phyloP scores from a whole-genome alignment of 495 filamentous ascomycete species.

The Aspergillus hancockii region DNA sequence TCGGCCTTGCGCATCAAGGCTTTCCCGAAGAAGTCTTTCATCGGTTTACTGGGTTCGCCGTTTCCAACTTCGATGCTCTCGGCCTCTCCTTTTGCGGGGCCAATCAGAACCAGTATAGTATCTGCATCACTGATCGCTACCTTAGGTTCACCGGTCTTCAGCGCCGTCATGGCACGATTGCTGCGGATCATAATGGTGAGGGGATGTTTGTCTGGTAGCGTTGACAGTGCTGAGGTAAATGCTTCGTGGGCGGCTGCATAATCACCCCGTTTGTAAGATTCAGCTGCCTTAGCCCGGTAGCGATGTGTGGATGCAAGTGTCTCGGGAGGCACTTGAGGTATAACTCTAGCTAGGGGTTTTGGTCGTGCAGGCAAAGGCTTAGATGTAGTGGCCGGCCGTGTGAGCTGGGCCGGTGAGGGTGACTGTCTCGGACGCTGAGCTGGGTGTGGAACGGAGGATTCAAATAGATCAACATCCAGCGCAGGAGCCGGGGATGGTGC shows the following conservation, averaged over 20 bases:
- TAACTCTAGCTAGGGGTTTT: conserved; percentile 57
- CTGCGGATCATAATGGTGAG: conserved; percentile 82
- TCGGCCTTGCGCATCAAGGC: conserved; percentile 93
- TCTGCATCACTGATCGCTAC: conserved; percentile 82
- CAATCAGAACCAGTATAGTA: conserved; percentile 75
- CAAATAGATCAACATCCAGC: conserved; percentile 59
- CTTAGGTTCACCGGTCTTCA: conserved; percentile 90
- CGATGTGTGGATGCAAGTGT: conserved; percentile 71
- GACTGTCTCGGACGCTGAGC: conserved; percentile 28
- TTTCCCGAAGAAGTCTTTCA: conserved; percentile 91
- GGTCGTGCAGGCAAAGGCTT: conserved; percentile 46
- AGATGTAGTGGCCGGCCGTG: conserved; percentile 26
- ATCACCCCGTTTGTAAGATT: conserved; percentile 91
- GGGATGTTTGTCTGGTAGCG: conserved; percentile 78
- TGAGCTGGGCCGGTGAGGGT: conserved; percentile 31
- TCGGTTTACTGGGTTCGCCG: conserved; percentile 70
- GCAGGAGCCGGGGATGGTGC: conserved; percentile 44
- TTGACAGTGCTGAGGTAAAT: conserved; percentile 73
- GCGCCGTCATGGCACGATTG: conserved; percentile 85
- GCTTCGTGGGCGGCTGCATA: conserved; percentile 80
- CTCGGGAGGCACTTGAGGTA: conserved; percentile 67
- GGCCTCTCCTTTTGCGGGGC: conserved; percentile 70
- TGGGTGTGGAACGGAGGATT: conserved; percentile 42
- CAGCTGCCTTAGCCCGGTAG: conserved; percentile 76
- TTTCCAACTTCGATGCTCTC: conserved; percentile 73